Evolutionary conservation across 2,329 filamentous ascomycete genomes (phyloP).

Genomic region (Talaromyces islandicus): DNA sequence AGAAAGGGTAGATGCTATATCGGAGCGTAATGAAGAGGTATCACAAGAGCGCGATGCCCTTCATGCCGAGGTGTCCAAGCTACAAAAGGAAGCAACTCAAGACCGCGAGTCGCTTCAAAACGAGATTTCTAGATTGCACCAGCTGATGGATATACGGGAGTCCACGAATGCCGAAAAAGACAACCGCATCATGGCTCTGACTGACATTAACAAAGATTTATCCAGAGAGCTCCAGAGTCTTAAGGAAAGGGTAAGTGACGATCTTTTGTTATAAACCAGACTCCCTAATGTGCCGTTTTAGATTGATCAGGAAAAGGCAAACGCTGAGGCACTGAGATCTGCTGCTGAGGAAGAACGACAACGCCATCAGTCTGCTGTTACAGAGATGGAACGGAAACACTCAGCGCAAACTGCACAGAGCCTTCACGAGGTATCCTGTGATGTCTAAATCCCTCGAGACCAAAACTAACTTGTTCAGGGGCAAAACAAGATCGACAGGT

Average conservation of each 20-base stretch:
- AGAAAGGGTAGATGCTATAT: conserved; percentile 12
- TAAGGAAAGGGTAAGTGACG: conserved; percentile 13
- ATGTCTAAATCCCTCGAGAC: neutral
- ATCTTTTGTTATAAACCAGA: neutral
- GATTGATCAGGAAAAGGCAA: neutral
- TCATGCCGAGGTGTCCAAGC: neutral
- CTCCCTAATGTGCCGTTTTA: neutral
- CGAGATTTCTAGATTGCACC: conserved; percentile 19
- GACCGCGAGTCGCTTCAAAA: conserved; percentile 17
- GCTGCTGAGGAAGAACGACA: conserved; percentile 18
- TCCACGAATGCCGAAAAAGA: conserved; percentile 8
- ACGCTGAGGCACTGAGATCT: conserved; percentile 16
- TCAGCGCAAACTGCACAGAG: conserved; percentile 16
- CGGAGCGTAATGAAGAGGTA: conserved; percentile 16
- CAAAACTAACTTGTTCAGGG: conserved; percentile 5
- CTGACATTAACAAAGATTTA: conserved; percentile 4
- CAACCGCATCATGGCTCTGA: conserved; percentile 3
- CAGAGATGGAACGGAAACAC: conserved; percentile 17
- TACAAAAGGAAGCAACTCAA: conserved; percentile 15
- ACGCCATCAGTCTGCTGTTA: conserved; percentile 15
- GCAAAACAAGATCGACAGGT: conserved; percentile 16
- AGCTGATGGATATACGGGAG: conserved; percentile 7
- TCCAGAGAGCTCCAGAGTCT: conserved; percentile 12
- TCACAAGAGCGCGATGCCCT: conserved; percentile 17
- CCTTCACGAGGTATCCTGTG: conserved; percentile 18